These are phyloP conservation scores for Neoarthrinium moseri DNA, from an alignment of 2,329 filamentous ascomycete genomes.

Conservation along the genomic window DNA sequence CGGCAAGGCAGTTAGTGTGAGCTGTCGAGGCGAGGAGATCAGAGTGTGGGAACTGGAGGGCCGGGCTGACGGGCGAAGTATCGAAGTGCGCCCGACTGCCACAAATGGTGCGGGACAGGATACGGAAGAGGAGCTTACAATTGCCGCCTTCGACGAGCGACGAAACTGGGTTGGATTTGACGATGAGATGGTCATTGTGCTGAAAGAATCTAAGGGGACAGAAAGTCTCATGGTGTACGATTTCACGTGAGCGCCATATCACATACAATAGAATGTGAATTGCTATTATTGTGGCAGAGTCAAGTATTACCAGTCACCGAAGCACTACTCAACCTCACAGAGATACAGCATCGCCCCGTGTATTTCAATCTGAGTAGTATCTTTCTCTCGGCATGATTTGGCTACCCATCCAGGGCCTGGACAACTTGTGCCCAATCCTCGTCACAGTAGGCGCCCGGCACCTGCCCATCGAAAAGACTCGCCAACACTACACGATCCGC, in stretches of 20 bases:
- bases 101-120: constrained; percentile 15
- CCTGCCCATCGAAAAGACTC: constrained; percentile 44
- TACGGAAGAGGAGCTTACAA: background rate
- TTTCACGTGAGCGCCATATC: constrained; percentile 64
- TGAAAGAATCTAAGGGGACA: constrained; percentile 68
- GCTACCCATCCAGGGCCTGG: constrained; percentile 36
- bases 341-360: background rate
- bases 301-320: no score
- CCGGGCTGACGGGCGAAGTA: constrained; percentile 48
- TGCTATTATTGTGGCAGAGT: no score
- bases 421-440: constrained; percentile 45
- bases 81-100: constrained; percentile 47
- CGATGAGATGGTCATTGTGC: constrained; percentile 85
- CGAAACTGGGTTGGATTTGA: constrained; percentile 81
- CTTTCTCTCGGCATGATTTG: background rate
- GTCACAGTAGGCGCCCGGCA: constrained; percentile 41
- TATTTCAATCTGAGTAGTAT: no score
- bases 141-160: constrained; percentile 40
- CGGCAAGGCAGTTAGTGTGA: constrained; percentile 89
- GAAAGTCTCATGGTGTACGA: constrained; percentile 83
- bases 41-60: constrained; percentile 90
- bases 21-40: constrained; percentile 72
- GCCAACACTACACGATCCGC: constrained; percentile 43
- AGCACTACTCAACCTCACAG: no score
- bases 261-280: background rate